Evolutionary conservation across 768 basidiomycete genomes (phyloP), one percentile per base, ranked within the genome.

Genomic region (Inosperma sp.): DNA sequence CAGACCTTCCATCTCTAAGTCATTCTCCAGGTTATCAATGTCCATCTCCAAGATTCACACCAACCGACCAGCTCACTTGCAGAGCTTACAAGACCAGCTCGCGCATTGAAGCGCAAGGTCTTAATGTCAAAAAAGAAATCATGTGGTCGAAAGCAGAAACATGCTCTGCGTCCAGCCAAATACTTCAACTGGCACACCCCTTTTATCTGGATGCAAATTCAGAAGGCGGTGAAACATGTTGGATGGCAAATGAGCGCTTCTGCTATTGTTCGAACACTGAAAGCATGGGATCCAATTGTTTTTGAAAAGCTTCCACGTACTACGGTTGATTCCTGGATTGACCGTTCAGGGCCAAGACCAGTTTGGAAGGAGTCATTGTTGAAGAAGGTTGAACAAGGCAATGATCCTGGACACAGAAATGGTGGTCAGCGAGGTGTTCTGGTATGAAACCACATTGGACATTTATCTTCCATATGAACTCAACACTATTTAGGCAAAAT

Each of bases 311-410:
- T 54, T 6, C 48, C 27, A 25, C n/a, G 37, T 6, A 54, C 21
- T 4, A 54, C 52, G 3, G 26, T 54, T 22, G 48, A 54, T 49
- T 46, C 39, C 6, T 54, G 52, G 52, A 54, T 54, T 30, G 39
- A 49, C 39, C 6, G 39, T 14, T 22, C 35, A 13, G 52, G 48
- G 13, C 10, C 17, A 13, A 23, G n/a, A 4, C 36, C 52, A 31
- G 12, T 21, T 6, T 42, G 37, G 48, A 27, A 16, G 16, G 48
- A 54, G 1, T n/a, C 25, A 23, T 16, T 27, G 7, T 21, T 41
- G 5, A 10, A 12, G 10, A 26, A 48, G 17, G 19, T 43, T 7
- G n/a, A 49, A n/a, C n/a, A n/a, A 21, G 43, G 50, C 22, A 55
- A 51, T 21, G 26, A 43, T 3, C 46, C 48, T 19, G 54, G 56